Evolutionary conservation across 2,329 filamentous ascomycete species (phyloP), one percentile per base, ranked within the genome.

Genomic region (Biscogniauxia marginata): DNA sequence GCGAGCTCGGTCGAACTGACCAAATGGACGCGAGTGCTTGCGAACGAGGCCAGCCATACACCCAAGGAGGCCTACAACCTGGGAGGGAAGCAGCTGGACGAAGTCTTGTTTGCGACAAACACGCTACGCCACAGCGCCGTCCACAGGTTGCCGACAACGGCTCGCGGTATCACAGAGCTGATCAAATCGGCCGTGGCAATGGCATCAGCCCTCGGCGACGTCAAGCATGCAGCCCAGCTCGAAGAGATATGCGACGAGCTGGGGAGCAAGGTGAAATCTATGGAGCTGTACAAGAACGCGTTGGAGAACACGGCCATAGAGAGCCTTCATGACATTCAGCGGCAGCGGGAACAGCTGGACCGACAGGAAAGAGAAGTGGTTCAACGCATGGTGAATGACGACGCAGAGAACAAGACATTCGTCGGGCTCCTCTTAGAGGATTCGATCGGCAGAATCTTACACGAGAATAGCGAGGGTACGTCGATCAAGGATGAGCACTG

Each of bases 1-100:
- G 61, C 74, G 18, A 65, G 67, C 13, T 70, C 74, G 1, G 64
- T 70, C 3, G 73, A 76, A 62, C 59, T 76, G 24, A 75, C 67
- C n/a, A 63, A 65, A 47, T 75, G 73, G 72, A 66, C 65, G 2
- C 61, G 44, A 3, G 46, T 66, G 7, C 50, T 74, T 20, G 53
- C 57, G 4, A 64, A 63, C 49, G 54, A 58, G 23, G 59, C 57
- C 7, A 57, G 56, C 5, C 64, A 66, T 43, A 56, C 72, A 22
- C 67, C 69, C 7, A 43, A 54, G 2, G 50, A 63, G 44, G 65
- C 65, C 8, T 60, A 67, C n/a, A 56, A 63, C 8, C 48, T 62
- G 18, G 54, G 55, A 21, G 53, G 22, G 39, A 23, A 53, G 53
- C 34, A 56, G 11, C 25, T 71, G 13, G 51, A 52, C 18, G 54